Evolutionary conservation across 1,139 yeast species (phyloP), one percentile per base, ranked within the genome.

Genomic region (Scheffersomyces insectosa): DNA sequence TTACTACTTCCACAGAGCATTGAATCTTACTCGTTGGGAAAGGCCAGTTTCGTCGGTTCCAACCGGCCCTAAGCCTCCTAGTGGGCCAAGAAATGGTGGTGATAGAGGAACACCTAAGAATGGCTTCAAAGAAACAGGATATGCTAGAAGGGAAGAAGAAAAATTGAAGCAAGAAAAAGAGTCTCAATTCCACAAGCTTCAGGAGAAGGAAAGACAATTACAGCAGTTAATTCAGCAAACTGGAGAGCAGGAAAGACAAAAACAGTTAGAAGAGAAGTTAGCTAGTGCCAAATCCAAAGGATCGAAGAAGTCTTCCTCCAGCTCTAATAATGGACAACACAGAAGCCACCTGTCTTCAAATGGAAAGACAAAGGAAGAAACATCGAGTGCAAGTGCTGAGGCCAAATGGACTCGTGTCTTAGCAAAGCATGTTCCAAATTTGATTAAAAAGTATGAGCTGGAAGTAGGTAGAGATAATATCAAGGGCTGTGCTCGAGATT

Each of bases 361-460:
- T n/a, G 30, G 29, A 28, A 16, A 13, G 4, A 35, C 13, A 12
- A 35, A 27, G 10, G 28, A 29, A 36, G 16, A 36, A 39, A 14
- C 30, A 13, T 14, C 13, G 31, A 13, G 16, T 25, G 45, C 39
- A 5, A 42, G 50, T 10, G 44, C 55, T 10, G 80, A 72, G 43
- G 63, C 68, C 46, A 70, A 70, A 52, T 87, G 91, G 90, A 74
- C 75, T 15, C 72, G 66, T 39, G 63, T 77, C 28, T 81, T 93
- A 62, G 98, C 97, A 2, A 67, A 76, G 23, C 75, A 80, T 55
- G 86, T 93, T 14, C 97, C 98, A 3, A 90, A 90, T 56, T 65
- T 86, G 54, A 73, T 91, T 41, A 83, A 83, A 51, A 80, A 80
- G 52, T 82, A 85, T 60, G 85, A 82, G 50, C 61, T 70, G 2